Conservation (phyloP, 2,329 filamentous ascomycete genomes). For the Fusarium papillatum region DNA sequence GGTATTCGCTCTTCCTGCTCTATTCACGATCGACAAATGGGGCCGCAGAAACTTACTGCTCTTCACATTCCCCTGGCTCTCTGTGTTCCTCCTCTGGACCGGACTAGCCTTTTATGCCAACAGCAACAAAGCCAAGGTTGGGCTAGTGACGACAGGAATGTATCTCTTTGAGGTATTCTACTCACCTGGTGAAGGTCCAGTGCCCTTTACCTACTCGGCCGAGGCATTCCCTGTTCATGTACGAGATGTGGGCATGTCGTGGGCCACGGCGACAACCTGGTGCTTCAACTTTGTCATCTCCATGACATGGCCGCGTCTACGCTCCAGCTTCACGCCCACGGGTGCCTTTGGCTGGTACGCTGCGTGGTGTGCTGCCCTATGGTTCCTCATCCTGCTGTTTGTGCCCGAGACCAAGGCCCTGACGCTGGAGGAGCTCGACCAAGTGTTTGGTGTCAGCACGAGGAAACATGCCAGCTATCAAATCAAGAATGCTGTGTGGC, state of each 20-base stretch:
- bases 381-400: slow-evolving; percentile 1
- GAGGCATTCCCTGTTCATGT: slow-evolving; percentile 3
- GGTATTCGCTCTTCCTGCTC: neutral
- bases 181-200: neutral
- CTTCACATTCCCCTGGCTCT: neutral
- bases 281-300: slow-evolving; percentile 16
- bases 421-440: slow-evolving; percentile 49
- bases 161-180: slow-evolving; percentile 5
- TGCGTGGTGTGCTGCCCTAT: neutral
- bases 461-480: slow-evolving; percentile 46
- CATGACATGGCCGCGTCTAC: slow-evolving; percentile 1
- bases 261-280: slow-evolving; percentile 1
- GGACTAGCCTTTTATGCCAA: neutral
- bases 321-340: neutral
- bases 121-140: neutral
- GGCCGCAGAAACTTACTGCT: neutral
- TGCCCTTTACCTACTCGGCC: neutral
- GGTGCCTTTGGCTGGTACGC: slow-evolving; percentile 1
- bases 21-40: slow-evolving; percentile 2
- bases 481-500: slow-evolving; percentile 44
- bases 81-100: neutral
- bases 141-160: neutral
- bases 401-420: slow-evolving; percentile 5
- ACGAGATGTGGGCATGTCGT: slow-evolving; percentile 5
- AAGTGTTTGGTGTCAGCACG: slow-evolving; percentile 47